Percentiles rank a stretch among this genome's conserved stretches.
Conservation (phyloP, 495 filamentous ascomycete species). For the Penicillium lividum region DNA sequence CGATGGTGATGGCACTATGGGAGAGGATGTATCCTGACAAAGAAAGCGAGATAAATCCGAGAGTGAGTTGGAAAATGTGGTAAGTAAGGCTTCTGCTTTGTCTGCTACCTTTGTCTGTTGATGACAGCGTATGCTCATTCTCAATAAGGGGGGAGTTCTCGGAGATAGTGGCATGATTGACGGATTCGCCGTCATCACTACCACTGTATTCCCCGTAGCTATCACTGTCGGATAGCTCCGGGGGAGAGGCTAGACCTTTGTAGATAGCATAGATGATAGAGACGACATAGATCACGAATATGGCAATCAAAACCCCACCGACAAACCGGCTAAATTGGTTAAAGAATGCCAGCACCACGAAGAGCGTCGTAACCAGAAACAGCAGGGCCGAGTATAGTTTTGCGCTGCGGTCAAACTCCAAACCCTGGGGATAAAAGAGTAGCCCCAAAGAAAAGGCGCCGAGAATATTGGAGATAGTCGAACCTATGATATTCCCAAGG, state of each 20-base stretch:
- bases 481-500: constrained; percentile 57
- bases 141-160: constrained; percentile 21
- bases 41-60: constrained; percentile 50
- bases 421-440: constrained; percentile 31
- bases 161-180: constrained; percentile 5
- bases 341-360: constrained; percentile 35
- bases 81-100: constrained; percentile 34
- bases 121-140: not conserved
- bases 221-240: constrained; percentile 40
- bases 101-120: not conserved
- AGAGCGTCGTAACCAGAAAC: constrained; percentile 40
- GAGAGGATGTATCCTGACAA: constrained; percentile 52
- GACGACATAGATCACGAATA: constrained; percentile 49
- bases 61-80: constrained; percentile 38
- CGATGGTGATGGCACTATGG: constrained; percentile 39
- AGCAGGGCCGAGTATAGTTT: constrained; percentile 48
- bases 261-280: constrained; percentile 50
- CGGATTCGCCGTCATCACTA: constrained; percentile 3
- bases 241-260: constrained; percentile 39
- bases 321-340: constrained; percentile 26
- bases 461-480: constrained; percentile 57
- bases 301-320: constrained; percentile 41
- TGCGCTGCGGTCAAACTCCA: constrained; percentile 46
- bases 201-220: constrained; percentile 26
- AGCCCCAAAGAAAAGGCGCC: constrained; percentile 57